Evolutionary conservation across 371 early-diverging fungal genomes (phyloP).

Genomic region (Globomyces sp.): DNA sequence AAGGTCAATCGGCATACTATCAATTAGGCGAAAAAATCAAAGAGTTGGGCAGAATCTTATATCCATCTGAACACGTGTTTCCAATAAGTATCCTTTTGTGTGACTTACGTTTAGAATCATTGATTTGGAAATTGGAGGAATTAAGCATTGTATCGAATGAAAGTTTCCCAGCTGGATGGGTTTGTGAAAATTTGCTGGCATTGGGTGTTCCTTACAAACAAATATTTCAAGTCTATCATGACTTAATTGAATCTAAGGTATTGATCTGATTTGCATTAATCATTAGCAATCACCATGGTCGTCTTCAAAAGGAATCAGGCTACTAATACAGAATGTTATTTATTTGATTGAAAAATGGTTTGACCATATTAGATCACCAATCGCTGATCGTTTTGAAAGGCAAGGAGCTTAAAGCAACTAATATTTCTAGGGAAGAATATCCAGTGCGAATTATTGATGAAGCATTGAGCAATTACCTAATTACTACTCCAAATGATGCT

Average conservation of each 20-base stretch:
- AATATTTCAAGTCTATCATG: conserved; percentile 39
- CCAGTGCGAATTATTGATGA: conserved; percentile 38
- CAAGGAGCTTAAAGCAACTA: too few relatives aligned
- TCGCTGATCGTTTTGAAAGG: conserved; percentile 11
- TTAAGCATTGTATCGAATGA: conserved; percentile 10
- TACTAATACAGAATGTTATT: conserved; percentile 27
- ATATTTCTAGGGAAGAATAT: conserved; percentile 21
- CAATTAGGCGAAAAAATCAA: conserved; percentile 31
- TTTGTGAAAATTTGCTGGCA: conserved; percentile 18
- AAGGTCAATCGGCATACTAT: conserved; percentile 10
- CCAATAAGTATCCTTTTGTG: conserved; percentile 15
- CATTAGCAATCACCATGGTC: conserved; percentile 42
- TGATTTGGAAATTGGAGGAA: conserved; percentile 35
- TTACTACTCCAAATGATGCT: conserved; percentile 21
- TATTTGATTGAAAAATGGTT: conserved; percentile 36
- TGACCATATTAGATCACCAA: conserved; percentile 18
- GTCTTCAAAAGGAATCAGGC: conserved; percentile 22
- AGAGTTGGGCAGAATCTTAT: conserved; percentile 47
- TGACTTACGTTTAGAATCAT: conserved; percentile 18
- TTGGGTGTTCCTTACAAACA: conserved; percentile 27
- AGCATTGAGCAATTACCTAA: conserved; percentile 29
- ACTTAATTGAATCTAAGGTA: conserved; percentile 42
- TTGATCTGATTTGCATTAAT: not conserved
- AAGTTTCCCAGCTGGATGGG: conserved; percentile 28
- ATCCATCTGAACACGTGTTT: conserved; percentile 53